phyloP scores from a whole-genome alignment of 306 rosid genomes.

The Ormosia emarginata region DNA sequence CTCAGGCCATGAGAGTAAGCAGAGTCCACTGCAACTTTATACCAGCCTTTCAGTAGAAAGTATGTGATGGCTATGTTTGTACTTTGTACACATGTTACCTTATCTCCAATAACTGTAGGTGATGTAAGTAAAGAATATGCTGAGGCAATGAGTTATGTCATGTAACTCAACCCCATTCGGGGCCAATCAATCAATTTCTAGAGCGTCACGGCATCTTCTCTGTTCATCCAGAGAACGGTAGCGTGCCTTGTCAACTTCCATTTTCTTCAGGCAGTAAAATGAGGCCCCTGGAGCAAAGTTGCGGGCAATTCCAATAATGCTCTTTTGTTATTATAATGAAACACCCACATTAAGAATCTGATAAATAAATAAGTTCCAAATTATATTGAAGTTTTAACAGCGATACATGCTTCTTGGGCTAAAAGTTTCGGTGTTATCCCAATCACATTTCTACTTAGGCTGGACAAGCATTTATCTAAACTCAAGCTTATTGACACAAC shows the following conservation, averaged over 20 bases:
- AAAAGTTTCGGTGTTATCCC: neutral
- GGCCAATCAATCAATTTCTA: neutral
- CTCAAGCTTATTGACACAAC: neutral
- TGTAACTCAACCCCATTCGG: neutral
- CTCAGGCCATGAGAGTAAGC: neutral
- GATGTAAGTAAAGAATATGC: slow-evolving; percentile 10
- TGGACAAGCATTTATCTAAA: neutral
- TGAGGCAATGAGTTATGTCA: neutral
- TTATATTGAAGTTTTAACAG: neutral
- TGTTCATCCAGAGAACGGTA: neutral
- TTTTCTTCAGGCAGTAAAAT: neutral
- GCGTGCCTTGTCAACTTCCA: neutral
- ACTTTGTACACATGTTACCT: neutral
- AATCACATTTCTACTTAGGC: neutral
- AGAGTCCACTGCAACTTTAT: neutral
- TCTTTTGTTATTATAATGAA: neutral
- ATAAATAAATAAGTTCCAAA: neutral
- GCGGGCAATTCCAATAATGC: neutral
- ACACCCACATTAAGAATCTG: neutral
- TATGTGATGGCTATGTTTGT: neutral
- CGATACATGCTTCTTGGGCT: neutral
- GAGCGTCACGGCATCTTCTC: neutral
- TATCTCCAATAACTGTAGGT: neutral
- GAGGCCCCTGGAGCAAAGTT: neutral
- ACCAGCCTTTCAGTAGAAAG: neutral